Base-by-base conservation (phyloP, 345 rosid species). In the Brassica juncea region DNA sequence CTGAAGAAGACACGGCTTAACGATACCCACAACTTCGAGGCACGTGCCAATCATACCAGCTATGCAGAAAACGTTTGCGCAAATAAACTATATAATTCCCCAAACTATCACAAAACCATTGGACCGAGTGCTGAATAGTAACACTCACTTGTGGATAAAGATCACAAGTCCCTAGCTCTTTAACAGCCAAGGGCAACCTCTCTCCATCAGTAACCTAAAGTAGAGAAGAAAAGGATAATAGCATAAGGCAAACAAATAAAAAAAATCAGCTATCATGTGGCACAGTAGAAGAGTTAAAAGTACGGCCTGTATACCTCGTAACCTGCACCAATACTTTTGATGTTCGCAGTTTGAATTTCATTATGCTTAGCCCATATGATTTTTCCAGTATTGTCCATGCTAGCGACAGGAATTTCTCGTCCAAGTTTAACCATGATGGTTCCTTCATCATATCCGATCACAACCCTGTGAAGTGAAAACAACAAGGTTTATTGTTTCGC, bases 151-250 rank as follows among this genome's bases (percentile, higher is more conserved):
- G 55, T 14, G 55, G 55, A 47, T 47, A 47, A 3, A 47, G 55
- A 47, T 47, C 55, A 47, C 55, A 47, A 47, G 55, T 47, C 16
- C 55, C 55, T 16, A 47, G 55, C 16, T 47, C 55, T 47, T 47
- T 47, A 14, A 47, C 55, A 47, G 94, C 91, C 88, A 93, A 76
- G 27, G 99, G 99, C 87, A 95, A 85, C 79, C 99, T 88, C 84
- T 95, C 99, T 82, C 98, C 99, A 84, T 95, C 98, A 16, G 98
- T 91, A 59, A 83, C 93, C 99, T 95, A 89, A 65, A 68, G 72
- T 68, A 47, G 55, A 47, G 55, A 47, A 47, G n/a, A 9, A 47
- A 47, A 47, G 16, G 47, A 39, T 2, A 14, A 47, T 14, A 47
- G 55, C 55, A 47, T 47, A 5, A 47, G 55, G 6, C 55, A 47